These are phyloP conservation scores for Sphaerulina musiva DNA, from an alignment of 2,329 filamentous ascomycete species.

Conservation along the genomic window DNA sequence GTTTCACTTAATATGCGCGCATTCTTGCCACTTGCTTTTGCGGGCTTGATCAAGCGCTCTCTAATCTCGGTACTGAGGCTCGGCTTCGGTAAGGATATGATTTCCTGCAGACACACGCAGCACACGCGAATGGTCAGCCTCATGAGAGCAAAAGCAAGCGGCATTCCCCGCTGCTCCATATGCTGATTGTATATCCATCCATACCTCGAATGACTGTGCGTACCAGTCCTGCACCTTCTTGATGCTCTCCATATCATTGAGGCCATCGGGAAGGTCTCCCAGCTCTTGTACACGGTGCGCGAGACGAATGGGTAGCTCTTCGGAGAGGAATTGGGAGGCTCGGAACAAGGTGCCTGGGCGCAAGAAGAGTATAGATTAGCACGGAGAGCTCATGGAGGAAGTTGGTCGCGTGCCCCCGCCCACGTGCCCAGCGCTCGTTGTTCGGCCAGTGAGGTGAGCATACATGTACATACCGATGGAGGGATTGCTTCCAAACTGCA, in stretches of 20 bases:
- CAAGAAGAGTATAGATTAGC: background rate
- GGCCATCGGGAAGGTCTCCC: slow-evolving; percentile 81
- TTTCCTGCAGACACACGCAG: slow-evolving; percentile 58
- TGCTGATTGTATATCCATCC: slow-evolving; percentile 34
- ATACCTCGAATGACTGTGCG: slow-evolving; percentile 96
- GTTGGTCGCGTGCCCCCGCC: background rate
- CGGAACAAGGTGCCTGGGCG: slow-evolving; percentile 80
- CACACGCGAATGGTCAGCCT: background rate
- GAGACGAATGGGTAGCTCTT: slow-evolving; percentile 93
- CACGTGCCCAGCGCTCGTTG: background rate
- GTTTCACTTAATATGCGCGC: slow-evolving; percentile 70
- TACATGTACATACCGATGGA: slow-evolving; percentile 63
- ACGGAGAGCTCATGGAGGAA: too few species aligned
- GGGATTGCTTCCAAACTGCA: slow-evolving; percentile 92
- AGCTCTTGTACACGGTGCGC: slow-evolving; percentile 96
- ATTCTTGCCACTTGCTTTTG: slow-evolving; percentile 51
- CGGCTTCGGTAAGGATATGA: slow-evolving; percentile 77
- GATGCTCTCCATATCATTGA: slow-evolving; percentile 97
- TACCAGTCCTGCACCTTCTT: slow-evolving; percentile 96
- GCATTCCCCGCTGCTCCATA: background rate
- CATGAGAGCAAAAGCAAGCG: too few species aligned
- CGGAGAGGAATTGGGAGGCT: slow-evolving; percentile 94
- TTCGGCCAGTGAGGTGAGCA: background rate
- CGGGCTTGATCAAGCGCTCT: slow-evolving; percentile 67
- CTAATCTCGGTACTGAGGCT: slow-evolving; percentile 67